These are phyloP conservation scores for Penicillium crystallinum DNA, from an alignment of 495 filamentous ascomycete species.

Conservation along the genomic window DNA sequence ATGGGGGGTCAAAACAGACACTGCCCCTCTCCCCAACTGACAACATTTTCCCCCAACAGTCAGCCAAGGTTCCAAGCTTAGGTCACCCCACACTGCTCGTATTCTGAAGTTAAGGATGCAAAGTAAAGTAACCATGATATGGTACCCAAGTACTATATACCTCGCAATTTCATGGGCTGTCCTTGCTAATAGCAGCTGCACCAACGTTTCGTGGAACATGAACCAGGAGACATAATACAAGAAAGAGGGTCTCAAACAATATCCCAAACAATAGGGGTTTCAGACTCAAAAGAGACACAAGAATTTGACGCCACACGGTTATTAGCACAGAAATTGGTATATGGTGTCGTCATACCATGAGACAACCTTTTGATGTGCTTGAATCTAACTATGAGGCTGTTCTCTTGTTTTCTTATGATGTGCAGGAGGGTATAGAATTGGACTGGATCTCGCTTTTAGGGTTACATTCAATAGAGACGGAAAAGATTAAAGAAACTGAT, in stretches of 20 bases:
- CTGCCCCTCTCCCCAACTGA: neutral
- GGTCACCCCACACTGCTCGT: constrained; percentile 2
- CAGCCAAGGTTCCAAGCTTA: neutral
- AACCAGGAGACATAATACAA: neutral
- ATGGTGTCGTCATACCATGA: neutral
- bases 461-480: neutral
- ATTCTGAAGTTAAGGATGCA: neutral
- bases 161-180: neutral
- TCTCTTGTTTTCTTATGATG: neutral
- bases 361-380: neutral
- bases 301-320: neutral
- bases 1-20: neutral
- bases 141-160: neutral
- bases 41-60: constrained; percentile 1
- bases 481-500: too few species aligned
- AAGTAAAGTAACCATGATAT: neutral
- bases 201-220: constrained; percentile 1
- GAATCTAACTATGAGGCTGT: neutral
- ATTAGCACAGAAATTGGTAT: too few species aligned
- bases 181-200: neutral
- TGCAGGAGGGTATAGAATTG: neutral
- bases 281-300: neutral
- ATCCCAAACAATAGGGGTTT: neutral
- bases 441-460: neutral
- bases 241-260: neutral